Percentiles rank a stretch among this genome's conserved stretches.
Evolutionary conservation across 2,329 filamentous ascomycete species (phyloP).

Genomic region (Fusarium sp.): DNA sequence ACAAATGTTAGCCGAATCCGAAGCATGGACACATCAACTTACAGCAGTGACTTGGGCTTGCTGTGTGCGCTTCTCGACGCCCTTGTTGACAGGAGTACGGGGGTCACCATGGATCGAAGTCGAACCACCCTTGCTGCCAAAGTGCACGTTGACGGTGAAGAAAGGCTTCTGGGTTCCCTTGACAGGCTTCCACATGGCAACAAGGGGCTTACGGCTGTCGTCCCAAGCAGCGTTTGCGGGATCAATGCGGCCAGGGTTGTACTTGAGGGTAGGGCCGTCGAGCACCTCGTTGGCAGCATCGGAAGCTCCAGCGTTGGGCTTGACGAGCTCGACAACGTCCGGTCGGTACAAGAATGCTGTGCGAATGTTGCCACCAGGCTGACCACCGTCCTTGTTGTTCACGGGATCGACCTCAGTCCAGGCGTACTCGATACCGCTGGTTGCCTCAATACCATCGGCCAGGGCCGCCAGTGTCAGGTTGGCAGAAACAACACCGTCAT

Average conservation of each 20-base stretch:
- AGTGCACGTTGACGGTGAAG: slow-evolving; percentile 80
- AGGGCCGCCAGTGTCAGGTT: slow-evolving; percentile 71
- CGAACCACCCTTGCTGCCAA: slow-evolving; percentile 74
- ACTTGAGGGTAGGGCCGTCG: slow-evolving; percentile 66
- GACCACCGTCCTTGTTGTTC: slow-evolving; percentile 72
- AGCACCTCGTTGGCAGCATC: slow-evolving; percentile 69
- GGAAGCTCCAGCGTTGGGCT: slow-evolving; percentile 66
- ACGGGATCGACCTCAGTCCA: slow-evolving; percentile 71
- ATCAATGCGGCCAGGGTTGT: slow-evolving; percentile 77
- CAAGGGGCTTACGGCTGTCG: slow-evolving; percentile 74
- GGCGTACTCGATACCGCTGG: slow-evolving; percentile 66
- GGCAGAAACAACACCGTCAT: slow-evolving; percentile 68
- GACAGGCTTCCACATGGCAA: slow-evolving; percentile 72
- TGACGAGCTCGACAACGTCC: slow-evolving; percentile 67
- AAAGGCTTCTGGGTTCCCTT: slow-evolving; percentile 64
- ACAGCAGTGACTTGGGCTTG: slow-evolving; percentile 71
- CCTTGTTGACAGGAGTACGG: slow-evolving; percentile 74
- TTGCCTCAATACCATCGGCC: slow-evolving; percentile 60
- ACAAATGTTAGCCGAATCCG: slow-evolving; percentile 25
- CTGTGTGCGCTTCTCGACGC: slow-evolving; percentile 64
- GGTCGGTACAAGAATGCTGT: slow-evolving; percentile 77
- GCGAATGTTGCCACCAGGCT: slow-evolving; percentile 79
- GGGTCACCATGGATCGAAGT: slow-evolving; percentile 73
- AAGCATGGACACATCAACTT: slow-evolving; percentile 43
- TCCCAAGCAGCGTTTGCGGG: slow-evolving; percentile 70